These are phyloP conservation scores for Rhodotorula sp. DNA, from an alignment of 1,284 basidiomycete species.

Conservation along the genomic window DNA sequence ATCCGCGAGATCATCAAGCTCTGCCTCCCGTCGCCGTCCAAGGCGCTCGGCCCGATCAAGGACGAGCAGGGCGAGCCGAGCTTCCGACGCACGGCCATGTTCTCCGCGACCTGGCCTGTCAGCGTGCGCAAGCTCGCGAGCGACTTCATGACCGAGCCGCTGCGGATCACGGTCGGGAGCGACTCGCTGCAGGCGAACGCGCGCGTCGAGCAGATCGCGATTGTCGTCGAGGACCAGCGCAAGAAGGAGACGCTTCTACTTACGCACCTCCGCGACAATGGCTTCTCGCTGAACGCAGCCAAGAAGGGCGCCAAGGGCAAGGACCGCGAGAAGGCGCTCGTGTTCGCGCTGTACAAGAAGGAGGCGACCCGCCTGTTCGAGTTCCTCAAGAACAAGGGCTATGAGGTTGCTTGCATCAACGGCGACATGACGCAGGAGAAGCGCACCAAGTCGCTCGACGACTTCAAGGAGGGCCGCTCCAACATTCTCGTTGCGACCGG, in stretches of 20 bases:
- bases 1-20: conserved; percentile 87
- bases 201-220: conserved; percentile 74
- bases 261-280: conserved; percentile 42
- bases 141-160: conserved; percentile 78
- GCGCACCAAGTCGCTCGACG: conserved; percentile 81
- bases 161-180: conserved; percentile 90
- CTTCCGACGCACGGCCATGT: conserved; percentile 53
- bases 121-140: conserved; percentile 90
- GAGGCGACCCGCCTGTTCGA: conserved; percentile 88
- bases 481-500: conserved; percentile 85
- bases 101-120: conserved; percentile 98
- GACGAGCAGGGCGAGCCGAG: conserved; percentile 53
- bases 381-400: conserved; percentile 75
- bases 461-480: conserved; percentile 83
- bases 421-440: conserved; percentile 89
- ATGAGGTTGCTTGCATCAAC: conserved; percentile 78
- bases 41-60: conserved; percentile 45
- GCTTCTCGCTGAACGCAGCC: conserved; percentile 46
- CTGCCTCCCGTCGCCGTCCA: conserved; percentile 58
- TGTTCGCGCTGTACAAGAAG: conserved; percentile 98
- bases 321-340: conserved; percentile 70
- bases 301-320: conserved; percentile 50
- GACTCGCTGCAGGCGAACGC: conserved; percentile 95
- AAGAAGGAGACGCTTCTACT: conserved; percentile 72
- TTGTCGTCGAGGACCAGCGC: conserved; percentile 84